Conservation (phyloP, 2,329 filamentous ascomycete genomes). For the Calonectria crousiana region DNA sequence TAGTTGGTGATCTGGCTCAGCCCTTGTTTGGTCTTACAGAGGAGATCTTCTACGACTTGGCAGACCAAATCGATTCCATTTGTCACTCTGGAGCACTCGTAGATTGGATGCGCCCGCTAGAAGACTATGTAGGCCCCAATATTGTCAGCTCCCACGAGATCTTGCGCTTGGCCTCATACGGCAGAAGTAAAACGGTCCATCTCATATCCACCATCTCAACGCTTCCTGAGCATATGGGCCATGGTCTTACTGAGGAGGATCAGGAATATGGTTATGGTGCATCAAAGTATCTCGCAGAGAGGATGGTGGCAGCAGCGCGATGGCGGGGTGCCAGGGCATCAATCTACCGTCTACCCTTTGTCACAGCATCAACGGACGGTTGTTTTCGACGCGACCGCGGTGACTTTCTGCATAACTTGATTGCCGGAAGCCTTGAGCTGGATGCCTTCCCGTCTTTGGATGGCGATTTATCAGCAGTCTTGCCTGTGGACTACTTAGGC, state of each 20-base stretch:
- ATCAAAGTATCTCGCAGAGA: background rate
- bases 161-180: background rate
- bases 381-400: background rate
- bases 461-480: background rate
- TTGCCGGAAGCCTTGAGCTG: background rate
- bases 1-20: background rate
- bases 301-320: background rate
- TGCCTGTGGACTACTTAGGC: background rate
- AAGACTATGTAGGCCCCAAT: background rate
- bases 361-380: background rate
- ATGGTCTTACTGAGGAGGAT: background rate
- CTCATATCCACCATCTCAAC: background rate
- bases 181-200: background rate
- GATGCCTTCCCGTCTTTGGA: background rate
- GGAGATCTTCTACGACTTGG: background rate
- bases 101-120: background rate
- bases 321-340: background rate
- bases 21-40: background rate
- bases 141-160: background rate
- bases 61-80: background rate
- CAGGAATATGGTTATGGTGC: background rate
- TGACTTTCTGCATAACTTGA: background rate
- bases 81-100: background rate
- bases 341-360: background rate
- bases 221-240: background rate